These are phyloP conservation scores for Blastomyces percursus DNA, from an alignment of 2,329 filamentous ascomycete genomes.

Conservation along the genomic window DNA sequence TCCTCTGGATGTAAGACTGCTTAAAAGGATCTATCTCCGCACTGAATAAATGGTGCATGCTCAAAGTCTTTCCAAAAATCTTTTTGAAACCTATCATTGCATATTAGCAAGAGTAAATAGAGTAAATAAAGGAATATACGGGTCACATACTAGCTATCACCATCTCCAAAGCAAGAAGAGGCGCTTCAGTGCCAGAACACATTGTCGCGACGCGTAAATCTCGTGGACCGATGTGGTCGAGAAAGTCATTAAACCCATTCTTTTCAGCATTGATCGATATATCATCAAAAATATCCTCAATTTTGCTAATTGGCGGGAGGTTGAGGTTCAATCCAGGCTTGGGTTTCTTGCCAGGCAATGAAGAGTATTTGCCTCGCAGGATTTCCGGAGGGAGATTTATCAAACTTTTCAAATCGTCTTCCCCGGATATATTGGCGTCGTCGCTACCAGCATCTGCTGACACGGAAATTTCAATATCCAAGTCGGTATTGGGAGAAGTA, in stretches of 20 bases:
- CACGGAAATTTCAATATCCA: not conserved
- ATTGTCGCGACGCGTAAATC: slow-evolving; percentile 54
- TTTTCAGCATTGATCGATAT: slow-evolving; percentile 33
- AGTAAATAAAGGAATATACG: not conserved
- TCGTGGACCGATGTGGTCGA: slow-evolving; percentile 26
- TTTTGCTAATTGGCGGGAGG: slow-evolving; percentile 38
- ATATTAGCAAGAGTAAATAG: not conserved
- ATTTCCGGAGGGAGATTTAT: slow-evolving; percentile 13
- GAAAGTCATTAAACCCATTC: slow-evolving; percentile 25
- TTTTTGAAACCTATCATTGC: slow-evolving; percentile 23
- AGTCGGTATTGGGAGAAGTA: not conserved
- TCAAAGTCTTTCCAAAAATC: slow-evolving; percentile 27
- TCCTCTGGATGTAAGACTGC: slow-evolving; percentile 53
- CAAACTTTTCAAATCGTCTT: slow-evolving; percentile 3
- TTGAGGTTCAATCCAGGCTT: slow-evolving; percentile 21
- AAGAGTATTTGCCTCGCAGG: slow-evolving; percentile 12
- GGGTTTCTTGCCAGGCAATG: slow-evolving; percentile 11
- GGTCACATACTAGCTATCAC: slow-evolving; percentile 37
- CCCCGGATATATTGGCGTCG: not conserved
- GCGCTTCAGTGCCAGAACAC: slow-evolving; percentile 69
- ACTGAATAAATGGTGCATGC: slow-evolving; percentile 48
- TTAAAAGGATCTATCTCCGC: slow-evolving; percentile 55
- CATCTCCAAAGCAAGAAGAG: slow-evolving; percentile 54
- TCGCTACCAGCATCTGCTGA: not conserved
- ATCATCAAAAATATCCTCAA: slow-evolving; percentile 41